phyloP scores from a whole-genome alignment of 2,329 filamentous ascomycete genomes.

The Fusarium nematophilum region DNA sequence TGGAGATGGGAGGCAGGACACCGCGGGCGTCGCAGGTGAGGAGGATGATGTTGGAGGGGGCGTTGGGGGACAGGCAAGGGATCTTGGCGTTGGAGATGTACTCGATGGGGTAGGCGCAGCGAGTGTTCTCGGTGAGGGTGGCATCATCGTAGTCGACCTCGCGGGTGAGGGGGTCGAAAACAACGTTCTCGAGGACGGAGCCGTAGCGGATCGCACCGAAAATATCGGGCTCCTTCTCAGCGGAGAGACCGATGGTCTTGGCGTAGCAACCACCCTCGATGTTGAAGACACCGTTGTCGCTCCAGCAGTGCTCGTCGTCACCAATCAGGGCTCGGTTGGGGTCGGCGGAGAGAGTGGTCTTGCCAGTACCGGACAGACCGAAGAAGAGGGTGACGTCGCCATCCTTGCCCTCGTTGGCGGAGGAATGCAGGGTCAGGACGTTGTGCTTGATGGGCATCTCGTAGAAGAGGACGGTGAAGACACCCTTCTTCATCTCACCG shows the following conservation, averaged over 20 bases:
- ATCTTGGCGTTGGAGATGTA: constrained; percentile 99
- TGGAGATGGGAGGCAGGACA: constrained; percentile 97
- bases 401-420: constrained; percentile 93
- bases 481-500: constrained; percentile 85
- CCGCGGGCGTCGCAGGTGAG: constrained; percentile 98
- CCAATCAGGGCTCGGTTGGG: constrained; percentile 96
- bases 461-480: constrained; percentile 99
- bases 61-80: constrained; percentile 86
- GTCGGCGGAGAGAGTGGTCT: constrained; percentile 97
- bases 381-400: constrained; percentile 99
- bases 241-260: constrained; percentile 97
- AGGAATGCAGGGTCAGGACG: constrained; percentile 97
- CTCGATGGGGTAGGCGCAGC: constrained; percentile 98
- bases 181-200: constrained; percentile 97
- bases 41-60: constrained; percentile 97
- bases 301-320: constrained; percentile 99
- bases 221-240: constrained; percentile 99
- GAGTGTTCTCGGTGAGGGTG: constrained; percentile 97
- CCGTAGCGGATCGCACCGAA: constrained; percentile 96
- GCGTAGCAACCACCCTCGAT: constrained; percentile 99
- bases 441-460: constrained; percentile 99
- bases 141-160: constrained; percentile 94
- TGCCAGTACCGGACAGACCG: constrained; percentile 96
- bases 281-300: constrained; percentile 96
- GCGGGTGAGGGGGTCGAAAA: constrained; percentile 92